phyloP scores from a whole-genome alignment of 2,329 filamentous ascomycete species.

The Hypoxylon sp. region DNA sequence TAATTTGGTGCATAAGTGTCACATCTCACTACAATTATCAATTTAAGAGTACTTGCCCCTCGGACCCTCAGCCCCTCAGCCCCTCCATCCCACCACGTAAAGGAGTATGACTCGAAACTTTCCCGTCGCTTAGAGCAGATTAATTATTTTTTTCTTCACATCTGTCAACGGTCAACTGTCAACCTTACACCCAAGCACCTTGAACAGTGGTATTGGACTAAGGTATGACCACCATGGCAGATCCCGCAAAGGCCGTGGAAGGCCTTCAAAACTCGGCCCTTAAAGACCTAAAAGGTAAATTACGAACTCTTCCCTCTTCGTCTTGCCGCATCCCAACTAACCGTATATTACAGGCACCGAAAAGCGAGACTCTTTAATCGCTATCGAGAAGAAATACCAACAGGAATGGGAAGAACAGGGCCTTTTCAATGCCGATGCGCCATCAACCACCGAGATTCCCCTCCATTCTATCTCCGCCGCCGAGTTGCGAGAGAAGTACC shows the following conservation, averaged over 20 bases:
- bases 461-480: conserved; percentile 78
- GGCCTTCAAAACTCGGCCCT: conserved; percentile 40
- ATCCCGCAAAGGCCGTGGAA: conserved; percentile 37
- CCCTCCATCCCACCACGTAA: conserved; percentile 16
- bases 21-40: background rate
- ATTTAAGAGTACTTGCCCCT: conserved; percentile 22
- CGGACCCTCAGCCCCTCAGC: conserved; percentile 8
- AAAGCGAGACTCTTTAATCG: conserved; percentile 85
- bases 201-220: conserved; percentile 1
- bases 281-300: conserved; percentile 44
- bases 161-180: background rate
- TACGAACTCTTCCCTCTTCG: background rate
- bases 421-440: conserved; percentile 89
- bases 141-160: conserved; percentile 16
- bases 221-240: conserved; percentile 35
- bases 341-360: conserved; percentile 70
- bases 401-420: conserved; percentile 81
- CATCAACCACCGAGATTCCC: conserved; percentile 81
- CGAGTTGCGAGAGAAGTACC: conserved; percentile 82
- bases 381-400: conserved; percentile 93
- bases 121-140: background rate
- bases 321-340: conserved; percentile 9
- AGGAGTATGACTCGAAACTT: conserved; percentile 30
- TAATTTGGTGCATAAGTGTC: conserved; percentile 2
- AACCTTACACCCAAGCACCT: conserved; percentile 10